These are phyloP conservation scores for Rheum nobile DNA, from an alignment of 148 eudicot genomes.

Conservation along the genomic window DNA sequence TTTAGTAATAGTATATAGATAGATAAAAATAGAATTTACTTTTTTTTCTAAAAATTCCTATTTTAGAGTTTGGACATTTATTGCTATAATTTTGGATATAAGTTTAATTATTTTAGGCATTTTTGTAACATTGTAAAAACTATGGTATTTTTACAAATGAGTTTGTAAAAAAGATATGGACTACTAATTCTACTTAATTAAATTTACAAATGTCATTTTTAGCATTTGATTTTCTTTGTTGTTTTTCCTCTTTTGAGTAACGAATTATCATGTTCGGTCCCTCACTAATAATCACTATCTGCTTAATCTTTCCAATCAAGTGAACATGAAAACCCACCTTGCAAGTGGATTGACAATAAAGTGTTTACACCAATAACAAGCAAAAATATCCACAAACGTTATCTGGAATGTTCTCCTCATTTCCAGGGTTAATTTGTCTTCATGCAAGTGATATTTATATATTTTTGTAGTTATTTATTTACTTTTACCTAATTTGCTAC, in stretches of 20 bases:
- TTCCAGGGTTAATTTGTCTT: neutral
- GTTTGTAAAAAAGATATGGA: too few relatives aligned
- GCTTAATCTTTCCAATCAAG: neutral
- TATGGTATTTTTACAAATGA: too few relatives aligned
- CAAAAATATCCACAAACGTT: neutral
- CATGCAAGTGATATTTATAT: neutral
- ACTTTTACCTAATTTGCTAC: neutral
- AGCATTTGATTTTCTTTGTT: neutral
- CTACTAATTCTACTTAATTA: too few relatives aligned
- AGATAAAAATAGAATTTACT: too few relatives aligned
- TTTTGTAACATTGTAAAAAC: too few relatives aligned
- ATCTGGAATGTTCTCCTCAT: neutral
- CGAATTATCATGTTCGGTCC: neutral
- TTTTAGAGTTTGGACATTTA: too few relatives aligned
- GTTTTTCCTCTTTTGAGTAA: neutral
- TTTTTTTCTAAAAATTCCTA: too few relatives aligned
- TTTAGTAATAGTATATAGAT: too few relatives aligned
- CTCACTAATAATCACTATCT: conserved; percentile 1
- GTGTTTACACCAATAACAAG: neutral
- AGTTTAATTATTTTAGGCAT: too few relatives aligned
- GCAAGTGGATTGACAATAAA: conserved; percentile 1
- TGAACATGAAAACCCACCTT: conserved; percentile 1
- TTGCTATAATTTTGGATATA: too few relatives aligned
- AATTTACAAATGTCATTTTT: neutral
- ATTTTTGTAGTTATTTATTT: neutral